Evolutionary conservation across 2,329 filamentous ascomycete species (phyloP), one percentile per base, ranked within the genome.

Genomic region (Ampelomyces quisqualis): DNA sequence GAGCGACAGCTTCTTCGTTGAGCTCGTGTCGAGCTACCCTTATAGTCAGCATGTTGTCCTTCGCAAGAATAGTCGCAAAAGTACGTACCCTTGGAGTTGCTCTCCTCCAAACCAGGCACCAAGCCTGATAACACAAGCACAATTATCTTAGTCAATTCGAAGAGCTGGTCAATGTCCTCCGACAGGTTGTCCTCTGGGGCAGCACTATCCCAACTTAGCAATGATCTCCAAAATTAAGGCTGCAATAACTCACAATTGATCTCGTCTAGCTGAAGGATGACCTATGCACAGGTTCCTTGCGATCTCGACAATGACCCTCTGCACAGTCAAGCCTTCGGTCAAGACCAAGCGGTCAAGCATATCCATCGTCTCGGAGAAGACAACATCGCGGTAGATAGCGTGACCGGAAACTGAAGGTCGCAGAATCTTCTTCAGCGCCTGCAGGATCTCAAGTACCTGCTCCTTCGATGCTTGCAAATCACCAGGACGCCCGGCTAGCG

Each of bases 361-460:
- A 58, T 98, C 93, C 84, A 97, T 95, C 0, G 90, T 95, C 71
- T 98, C 93, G 0, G 90, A 88, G 66, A 98, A 98, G 31, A 98
- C 88, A 6, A 90, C 88, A 41, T 95, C 90, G 57, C 94, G 85
- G 62, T 97, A 98, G 49, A 98, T 95, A 5, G 93, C 91, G 68
- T 95, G 90, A 2, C 94, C 93, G 28, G 90, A 95, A 10, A 98
- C 91, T 36, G 90, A 89, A 3, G 94, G 93, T 40, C 93, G 86
- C 11, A 98, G 68, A 30, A 98, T 98, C 74, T 95, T 95, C 73
- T 93, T 94, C 28, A 98, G 76, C 1, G 91, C 93, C 62, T 86
- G 84, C 14, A 98, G 76, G 38, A 98, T 96, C 47, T 90, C 90
- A 19, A 96, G 73, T 5, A 86, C 89, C 63, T 95, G 89, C 51